Evolutionary conservation across 2,329 filamentous ascomycete species (phyloP).

Genomic region (Fusarium irregulare): DNA sequence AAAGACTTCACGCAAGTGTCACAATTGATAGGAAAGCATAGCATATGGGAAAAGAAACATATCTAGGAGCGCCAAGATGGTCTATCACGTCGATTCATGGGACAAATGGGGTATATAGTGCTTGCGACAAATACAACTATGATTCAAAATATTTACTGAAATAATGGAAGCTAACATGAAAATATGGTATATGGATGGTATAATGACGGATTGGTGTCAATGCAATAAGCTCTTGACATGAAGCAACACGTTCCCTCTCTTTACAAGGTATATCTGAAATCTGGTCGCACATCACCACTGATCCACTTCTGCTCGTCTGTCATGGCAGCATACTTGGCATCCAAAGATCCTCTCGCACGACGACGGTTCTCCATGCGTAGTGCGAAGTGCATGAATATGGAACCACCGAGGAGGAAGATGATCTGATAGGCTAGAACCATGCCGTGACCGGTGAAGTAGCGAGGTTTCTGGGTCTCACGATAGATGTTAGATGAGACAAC

Average conservation of each 20-base stretch:
- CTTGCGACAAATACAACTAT: neutral
- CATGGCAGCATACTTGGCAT: conserved; percentile 67
- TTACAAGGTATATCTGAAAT: conserved; percentile 51
- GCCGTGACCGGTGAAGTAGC: conserved; percentile 64
- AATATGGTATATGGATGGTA: neutral
- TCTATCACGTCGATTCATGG: rapidly evolving
- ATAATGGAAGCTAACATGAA: neutral
- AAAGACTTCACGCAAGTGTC: too few species aligned
- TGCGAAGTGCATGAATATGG: conserved; percentile 68
- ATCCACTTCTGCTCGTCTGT: conserved; percentile 64
- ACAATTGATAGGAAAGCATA: too few species aligned
- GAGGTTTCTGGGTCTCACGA: conserved; percentile 45
- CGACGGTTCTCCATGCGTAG: conserved; percentile 70
- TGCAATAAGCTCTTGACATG: rapidly evolving
- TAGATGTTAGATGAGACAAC: conserved; percentile 75
- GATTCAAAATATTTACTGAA: neutral
- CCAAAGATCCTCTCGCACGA: conserved; percentile 64
- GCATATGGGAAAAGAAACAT: rapidly evolving
- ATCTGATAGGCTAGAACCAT: conserved; percentile 73
- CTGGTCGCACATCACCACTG: conserved; percentile 64
- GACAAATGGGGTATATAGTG: neutral
- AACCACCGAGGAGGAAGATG: conserved; percentile 72
- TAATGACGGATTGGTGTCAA: neutral
- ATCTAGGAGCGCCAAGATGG: neutral
- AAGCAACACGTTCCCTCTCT: rapidly evolving